A percentile compares a stretch with the other conserved stretches of the same genome.
Conservation (phyloP, 2,329 filamentous ascomycete genomes). For the Aaosphaeria pasadenensis region DNA sequence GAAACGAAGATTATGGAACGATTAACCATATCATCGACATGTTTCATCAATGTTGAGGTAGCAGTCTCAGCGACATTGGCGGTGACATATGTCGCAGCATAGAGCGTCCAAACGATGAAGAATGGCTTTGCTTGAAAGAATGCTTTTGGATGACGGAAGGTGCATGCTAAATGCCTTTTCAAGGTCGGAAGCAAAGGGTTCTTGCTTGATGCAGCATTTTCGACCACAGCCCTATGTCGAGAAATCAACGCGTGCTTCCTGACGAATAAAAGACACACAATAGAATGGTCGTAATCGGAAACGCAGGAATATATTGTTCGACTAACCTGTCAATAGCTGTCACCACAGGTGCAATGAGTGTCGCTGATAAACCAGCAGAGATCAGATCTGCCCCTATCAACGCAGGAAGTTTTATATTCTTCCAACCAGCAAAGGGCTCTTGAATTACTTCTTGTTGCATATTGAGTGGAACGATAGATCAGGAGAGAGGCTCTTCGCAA, state of each 20-base stretch:
- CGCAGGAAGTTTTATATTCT: background rate
- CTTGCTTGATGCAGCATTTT: conserved; percentile 18
- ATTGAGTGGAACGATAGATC: no score
- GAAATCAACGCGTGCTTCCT: no score
- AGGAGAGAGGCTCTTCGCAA: no score
- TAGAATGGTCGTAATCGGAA: no score
- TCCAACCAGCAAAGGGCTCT: no score
- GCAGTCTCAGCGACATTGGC: conserved; percentile 23
- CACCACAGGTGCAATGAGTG: conserved; percentile 19
- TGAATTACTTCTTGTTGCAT: no score
- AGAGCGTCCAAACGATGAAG: conserved; percentile 26
- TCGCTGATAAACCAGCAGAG: conserved; percentile 21
- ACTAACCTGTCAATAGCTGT: conserved; percentile 27
- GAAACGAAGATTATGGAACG: conserved; percentile 22
- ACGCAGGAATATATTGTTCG: background rate
- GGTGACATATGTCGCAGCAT: conserved; percentile 24
- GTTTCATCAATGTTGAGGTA: conserved; percentile 7
- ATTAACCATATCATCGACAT: conserved; percentile 11
- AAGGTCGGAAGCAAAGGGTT: conserved; percentile 3
- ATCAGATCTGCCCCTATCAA: conserved; percentile 1
- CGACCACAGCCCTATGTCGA: conserved; percentile 16
- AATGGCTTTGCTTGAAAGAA: conserved; percentile 27
- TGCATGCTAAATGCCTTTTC: conserved; percentile 16
- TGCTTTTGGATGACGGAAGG: conserved; percentile 15
- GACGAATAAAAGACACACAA: no score